Base-by-base conservation (phyloP, 176 grass and related monocot genomes). In the Saccharum spontaneum region DNA sequence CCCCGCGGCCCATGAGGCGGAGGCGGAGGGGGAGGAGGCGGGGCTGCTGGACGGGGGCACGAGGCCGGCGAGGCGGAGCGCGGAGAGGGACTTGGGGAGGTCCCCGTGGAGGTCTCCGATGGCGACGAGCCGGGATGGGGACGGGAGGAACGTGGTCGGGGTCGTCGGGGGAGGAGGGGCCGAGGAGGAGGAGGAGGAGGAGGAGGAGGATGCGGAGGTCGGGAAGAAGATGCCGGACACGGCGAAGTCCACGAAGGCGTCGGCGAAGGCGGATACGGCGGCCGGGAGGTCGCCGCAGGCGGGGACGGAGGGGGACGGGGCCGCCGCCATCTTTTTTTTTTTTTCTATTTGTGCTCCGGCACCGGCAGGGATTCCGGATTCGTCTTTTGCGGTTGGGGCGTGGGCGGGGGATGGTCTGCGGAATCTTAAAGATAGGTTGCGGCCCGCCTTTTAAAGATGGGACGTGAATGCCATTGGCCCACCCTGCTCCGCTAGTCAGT, bases 31-130 rank as follows among this genome's bases (percentile, higher is more conserved):
- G 10, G 7, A 7, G 16, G 50, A 11, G 15, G 5, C 23, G 20
- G 16, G 30, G 22, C 17, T 5, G 15, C 3, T 12, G 10, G 60
- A 43, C 2, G 66, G 23, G 15, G 87, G 76, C 4, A 88, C 10
- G 22, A 97, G 82, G 22, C 95, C 95, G 0, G 92, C 92, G 61
- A 97, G 95, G 40, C 90, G 91, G 78, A 97, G 78, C 5, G 92
- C 91, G 84, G 91, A 70, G 75, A 92, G 85, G 37, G 95, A 80
- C 75, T 98, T 98, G 72, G 74, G 82, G 76, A 95, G 90, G 82
- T 98, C 95, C 1, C 95, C 95, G 67, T 98, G 95, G 66, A 98
- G 89, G 82, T 98, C 95, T 1, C 95, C 95, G 72, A 98, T 87
- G 73, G 93, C 93, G 44, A 95, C 90, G 78, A 98, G 88, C 24